phyloP scores from a whole-genome alignment of 805 yeast species.

The Ogataea nonfermentans region DNA sequence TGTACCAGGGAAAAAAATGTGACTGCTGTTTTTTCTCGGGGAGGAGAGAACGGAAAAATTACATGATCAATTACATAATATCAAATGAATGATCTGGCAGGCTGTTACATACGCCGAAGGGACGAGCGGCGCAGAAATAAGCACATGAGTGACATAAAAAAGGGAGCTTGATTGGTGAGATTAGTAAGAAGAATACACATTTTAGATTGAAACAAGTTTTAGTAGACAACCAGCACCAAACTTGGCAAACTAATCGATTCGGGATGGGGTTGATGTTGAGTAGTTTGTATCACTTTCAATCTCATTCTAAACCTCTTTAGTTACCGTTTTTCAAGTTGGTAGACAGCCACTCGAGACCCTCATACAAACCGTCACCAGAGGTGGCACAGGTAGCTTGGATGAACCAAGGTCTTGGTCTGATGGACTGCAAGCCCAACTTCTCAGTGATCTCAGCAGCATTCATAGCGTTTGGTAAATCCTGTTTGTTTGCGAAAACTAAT shows the following conservation, averaged over 20 bases:
- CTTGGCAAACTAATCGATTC: slow-evolving; percentile 7
- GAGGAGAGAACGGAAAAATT: not conserved
- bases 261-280: slow-evolving; percentile 3
- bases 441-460: slow-evolving; percentile 98
- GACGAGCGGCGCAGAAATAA: slow-evolving; percentile 1
- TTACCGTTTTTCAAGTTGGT: slow-evolving; percentile 78
- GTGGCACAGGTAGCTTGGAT: slow-evolving; percentile 99
- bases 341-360: slow-evolving; percentile 96
- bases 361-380: slow-evolving; percentile 97
- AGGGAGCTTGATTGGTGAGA: slow-evolving; percentile 7
- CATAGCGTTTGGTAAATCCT: slow-evolving; percentile 99
- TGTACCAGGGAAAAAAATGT: slow-evolving; percentile 2
- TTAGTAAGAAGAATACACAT: slow-evolving; percentile 21
- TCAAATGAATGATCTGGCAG: not conserved
- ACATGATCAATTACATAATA: not conserved
- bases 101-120: not conserved
- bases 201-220: slow-evolving; percentile 15
- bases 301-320: slow-evolving; percentile 24
- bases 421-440: slow-evolving; percentile 92
- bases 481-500: slow-evolving; percentile 96
- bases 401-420: slow-evolving; percentile 99
- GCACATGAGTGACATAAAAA: not conserved
- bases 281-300: slow-evolving; percentile 12
- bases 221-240: slow-evolving; percentile 3
- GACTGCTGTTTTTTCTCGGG: slow-evolving; percentile 8